Base-by-base conservation (phyloP, 495 filamentous ascomycete species). In the Extremus antarcticus region DNA sequence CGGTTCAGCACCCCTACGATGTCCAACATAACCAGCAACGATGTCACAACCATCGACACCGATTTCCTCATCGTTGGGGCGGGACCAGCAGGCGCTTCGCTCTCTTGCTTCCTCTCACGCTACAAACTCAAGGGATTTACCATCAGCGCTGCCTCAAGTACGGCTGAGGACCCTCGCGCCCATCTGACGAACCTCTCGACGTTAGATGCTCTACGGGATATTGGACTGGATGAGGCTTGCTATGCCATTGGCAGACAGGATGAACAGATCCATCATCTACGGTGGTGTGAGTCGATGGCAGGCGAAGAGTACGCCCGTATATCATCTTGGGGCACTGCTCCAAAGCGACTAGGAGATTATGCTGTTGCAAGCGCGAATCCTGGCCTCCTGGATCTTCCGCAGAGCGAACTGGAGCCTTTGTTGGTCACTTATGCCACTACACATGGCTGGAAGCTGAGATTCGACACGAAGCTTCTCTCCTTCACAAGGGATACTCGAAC, bases 31-130 rank as follows among this genome's bases (percentile, higher is more conserved):
- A n/a, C n/a, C n/a, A n/a, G n/a, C n/a, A n/a, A n/a, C n/a, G n/a
- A n/a, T n/a, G n/a, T n/a, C n/a, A n/a, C n/a, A n/a, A n/a, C n/a
- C n/a, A n/a, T n/a, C n/a, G n/a, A n/a, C n/a, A n/a, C n/a, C n/a
- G n/a, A n/a, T n/a, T n/a, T 78, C 13, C 70, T 78, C 53, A 65
- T 81, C 35, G 76, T 79, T 8, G 78, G 78, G 25, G 78, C 78
- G 10, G 77, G 76, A 1, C 77, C 77, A 4, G 74, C 77, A 1
- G 76, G 78, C 19, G 53, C 53, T 9, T 54, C 53, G 17, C 17
- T 35, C 9, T 48, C 53, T 24, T n/a, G n/a, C 25, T 56, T 4
- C 53, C 11, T 53, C 53, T 56, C 23, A 47, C 19, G 25, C 46
- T 48, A 10, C 47, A 54, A n/a, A n/a, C n/a, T n/a, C n/a, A n/a